Conservation (phyloP, 768 basidiomycete genomes). For the Pleurotus djamor region DNA sequence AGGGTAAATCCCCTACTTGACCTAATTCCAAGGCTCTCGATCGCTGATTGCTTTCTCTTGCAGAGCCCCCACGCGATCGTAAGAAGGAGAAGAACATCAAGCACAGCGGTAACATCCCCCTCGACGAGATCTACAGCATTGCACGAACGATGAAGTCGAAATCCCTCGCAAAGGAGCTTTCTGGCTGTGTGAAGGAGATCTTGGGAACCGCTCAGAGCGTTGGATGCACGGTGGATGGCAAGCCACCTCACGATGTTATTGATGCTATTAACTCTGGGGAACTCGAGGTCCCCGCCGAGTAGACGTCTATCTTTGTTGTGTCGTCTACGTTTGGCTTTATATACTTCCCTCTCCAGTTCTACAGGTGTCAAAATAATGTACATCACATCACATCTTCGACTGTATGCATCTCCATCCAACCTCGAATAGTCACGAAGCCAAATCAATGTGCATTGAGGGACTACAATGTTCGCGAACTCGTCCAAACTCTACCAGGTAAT, state of each 20-base stretch:
- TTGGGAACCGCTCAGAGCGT: conserved; percentile 96
- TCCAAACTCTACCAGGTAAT: conserved; percentile 67
- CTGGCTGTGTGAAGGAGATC: conserved; percentile 94
- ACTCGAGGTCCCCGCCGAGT: conserved; percentile 85
- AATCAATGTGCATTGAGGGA: too few species aligned
- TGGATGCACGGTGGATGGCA: conserved; percentile 95
- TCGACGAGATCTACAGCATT: conserved; percentile 94
- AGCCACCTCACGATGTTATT: conserved; percentile 90
- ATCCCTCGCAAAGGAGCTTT: conserved; percentile 89
- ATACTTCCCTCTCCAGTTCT: background rate
- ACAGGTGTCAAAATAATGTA: background rate
- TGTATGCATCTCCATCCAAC: too few species aligned
- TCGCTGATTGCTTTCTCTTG: background rate
- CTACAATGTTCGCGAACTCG: conserved; percentile 18
- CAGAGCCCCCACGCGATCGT: conserved; percentile 98
- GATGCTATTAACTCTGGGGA: conserved; percentile 84
- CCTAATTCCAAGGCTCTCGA: background rate
- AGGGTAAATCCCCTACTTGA: conserved; percentile 58
- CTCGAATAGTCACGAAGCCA: too few species aligned
- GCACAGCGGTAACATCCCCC: conserved; percentile 89
- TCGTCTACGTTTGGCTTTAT: conserved; percentile 16
- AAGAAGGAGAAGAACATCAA: conserved; percentile 99
- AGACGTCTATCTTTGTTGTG: conserved; percentile 31
- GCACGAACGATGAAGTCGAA: conserved; percentile 95
- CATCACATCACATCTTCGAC: background rate